These are phyloP conservation scores for Quercus mongolica DNA, from an alignment of 306 rosid species.

Conservation along the genomic window DNA sequence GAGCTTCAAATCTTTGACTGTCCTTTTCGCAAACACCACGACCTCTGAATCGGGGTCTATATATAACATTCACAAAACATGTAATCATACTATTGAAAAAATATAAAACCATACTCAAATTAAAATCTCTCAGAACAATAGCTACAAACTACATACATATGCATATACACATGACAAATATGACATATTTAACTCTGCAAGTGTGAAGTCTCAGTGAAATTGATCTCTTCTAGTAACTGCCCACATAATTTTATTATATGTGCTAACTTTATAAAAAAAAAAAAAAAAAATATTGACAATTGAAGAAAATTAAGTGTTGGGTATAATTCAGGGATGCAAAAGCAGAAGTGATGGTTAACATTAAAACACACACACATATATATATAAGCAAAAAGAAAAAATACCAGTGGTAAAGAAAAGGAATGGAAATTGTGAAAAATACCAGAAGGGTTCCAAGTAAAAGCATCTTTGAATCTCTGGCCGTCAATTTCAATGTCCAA, in stretches of 20 bases:
- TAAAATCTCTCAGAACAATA: no score
- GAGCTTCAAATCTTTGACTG: slow-evolving; percentile 79
- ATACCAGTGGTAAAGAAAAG: no score
- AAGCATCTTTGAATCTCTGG: slow-evolving; percentile 74
- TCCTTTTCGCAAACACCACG: slow-evolving; percentile 67
- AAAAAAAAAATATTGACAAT: no score
- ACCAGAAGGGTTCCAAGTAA: slow-evolving; percentile 98
- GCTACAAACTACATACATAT: no score
- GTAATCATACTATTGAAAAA: not conserved
- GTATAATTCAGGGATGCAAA: not conserved
- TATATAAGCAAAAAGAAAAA: no score
- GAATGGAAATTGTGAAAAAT: slow-evolving; percentile 1
- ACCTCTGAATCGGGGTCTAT: slow-evolving; percentile 85
- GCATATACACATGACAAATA: no score
- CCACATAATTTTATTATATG: not conserved
- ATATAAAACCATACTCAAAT: not conserved
- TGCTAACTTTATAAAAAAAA: not conserved
- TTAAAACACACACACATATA: not conserved
- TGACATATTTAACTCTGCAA: not conserved
- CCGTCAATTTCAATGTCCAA: slow-evolving; percentile 73
- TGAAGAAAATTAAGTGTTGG: no score
- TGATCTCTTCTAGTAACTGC: not conserved
- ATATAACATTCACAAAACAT: not conserved
- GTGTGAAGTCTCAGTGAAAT: not conserved
- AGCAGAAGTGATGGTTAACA: not conserved